Conservation (phyloP, 2,329 filamentous ascomycete genomes). For the Byssochlamys sp. region DNA sequence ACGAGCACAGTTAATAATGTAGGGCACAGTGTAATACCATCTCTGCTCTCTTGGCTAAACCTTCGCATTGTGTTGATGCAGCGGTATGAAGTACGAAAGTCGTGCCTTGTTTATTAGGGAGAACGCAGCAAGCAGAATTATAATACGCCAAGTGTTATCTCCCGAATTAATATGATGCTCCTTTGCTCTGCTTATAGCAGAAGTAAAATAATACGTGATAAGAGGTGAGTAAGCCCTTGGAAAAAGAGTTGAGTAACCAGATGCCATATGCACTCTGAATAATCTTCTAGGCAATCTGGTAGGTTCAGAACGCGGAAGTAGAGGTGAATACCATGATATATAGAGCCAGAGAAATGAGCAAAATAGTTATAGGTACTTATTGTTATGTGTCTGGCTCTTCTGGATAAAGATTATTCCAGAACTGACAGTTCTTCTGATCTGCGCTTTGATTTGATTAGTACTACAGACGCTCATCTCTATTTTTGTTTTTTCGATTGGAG, state of each 20-base stretch:
- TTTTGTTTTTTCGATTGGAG: background rate
- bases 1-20: background rate
- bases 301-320: too few species aligned
- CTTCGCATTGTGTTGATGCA: background rate
- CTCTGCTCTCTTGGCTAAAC: background rate
- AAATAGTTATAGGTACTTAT: too few species aligned
- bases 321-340: too few species aligned
- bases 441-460: background rate
- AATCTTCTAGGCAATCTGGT: too few species aligned
- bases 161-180: too few species aligned
- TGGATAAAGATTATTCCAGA: background rate
- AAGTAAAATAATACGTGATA: too few species aligned
- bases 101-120: background rate
- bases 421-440: background rate
- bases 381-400: background rate
- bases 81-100: background rate
- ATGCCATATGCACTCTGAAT: too few species aligned
- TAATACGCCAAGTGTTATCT: background rate
- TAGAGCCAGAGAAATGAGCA: too few species aligned
- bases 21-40: too few species aligned
- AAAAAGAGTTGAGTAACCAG: too few species aligned
- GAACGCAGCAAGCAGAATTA: background rate
- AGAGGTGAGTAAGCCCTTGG: too few species aligned
- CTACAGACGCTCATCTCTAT: background rate
- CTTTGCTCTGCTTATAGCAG: too few species aligned